phyloP scores from a whole-genome alignment of 306 rosid species.

The Canavalia gladiata region DNA sequence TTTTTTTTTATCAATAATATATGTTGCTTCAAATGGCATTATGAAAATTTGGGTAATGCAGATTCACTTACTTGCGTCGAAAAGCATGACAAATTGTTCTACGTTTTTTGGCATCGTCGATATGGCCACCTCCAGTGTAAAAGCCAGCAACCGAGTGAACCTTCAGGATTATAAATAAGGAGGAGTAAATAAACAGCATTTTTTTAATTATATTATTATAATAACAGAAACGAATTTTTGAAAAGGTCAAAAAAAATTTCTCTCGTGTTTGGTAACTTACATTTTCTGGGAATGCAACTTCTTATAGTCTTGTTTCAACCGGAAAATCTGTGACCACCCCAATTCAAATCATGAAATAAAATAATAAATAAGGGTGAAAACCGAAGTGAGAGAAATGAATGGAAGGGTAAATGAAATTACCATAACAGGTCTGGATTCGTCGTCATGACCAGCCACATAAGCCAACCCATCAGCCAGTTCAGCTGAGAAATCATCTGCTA shows the following conservation, averaged over 20 bases:
- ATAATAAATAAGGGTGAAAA: not conserved
- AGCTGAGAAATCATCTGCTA: constrained; percentile 97
- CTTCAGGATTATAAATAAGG: constrained; percentile 49
- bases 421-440: constrained; percentile 89
- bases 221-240: not conserved
- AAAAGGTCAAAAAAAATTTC: not conserved
- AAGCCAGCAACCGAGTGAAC: constrained; percentile 86
- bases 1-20: constrained; percentile 9
- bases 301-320: constrained; percentile 93
- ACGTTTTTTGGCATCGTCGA: constrained; percentile 87
- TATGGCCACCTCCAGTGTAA: constrained; percentile 93
- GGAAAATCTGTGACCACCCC: constrained; percentile 69
- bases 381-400: not conserved
- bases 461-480: constrained; percentile 96
- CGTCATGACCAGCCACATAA: constrained; percentile 91
- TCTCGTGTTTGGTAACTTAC: constrained; percentile 63
- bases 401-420: constrained; percentile 53
- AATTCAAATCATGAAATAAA: constrained; percentile 40
- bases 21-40: constrained; percentile 5
- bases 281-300: constrained; percentile 91
- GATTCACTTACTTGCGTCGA: constrained; percentile 87
- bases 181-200: not conserved
- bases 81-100: constrained; percentile 81
- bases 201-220: not conserved
- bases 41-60: constrained; percentile 22